phyloP scores from a whole-genome alignment of 2,329 filamentous ascomycete genomes.

The Aspergillus intermedius region DNA sequence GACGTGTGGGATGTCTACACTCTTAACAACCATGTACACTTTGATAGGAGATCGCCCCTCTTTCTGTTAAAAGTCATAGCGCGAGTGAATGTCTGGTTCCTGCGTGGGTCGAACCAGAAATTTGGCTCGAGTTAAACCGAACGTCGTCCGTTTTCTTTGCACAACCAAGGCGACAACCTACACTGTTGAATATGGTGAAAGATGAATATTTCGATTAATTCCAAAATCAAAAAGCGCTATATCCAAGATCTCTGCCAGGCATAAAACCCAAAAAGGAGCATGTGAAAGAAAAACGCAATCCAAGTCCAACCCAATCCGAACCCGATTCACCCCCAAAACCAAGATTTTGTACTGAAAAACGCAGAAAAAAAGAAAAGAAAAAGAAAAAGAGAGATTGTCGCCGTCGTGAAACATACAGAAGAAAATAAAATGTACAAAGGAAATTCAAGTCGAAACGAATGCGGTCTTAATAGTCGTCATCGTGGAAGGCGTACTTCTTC shows the following conservation, averaged over 20 bases:
- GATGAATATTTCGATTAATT: too few species aligned
- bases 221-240: not conserved
- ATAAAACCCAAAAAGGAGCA: not conserved
- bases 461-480: constrained; percentile 22
- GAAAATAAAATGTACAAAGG: not conserved
- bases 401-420: constrained; percentile 4
- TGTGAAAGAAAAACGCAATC: not conserved
- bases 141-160: not conserved
- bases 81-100: not conserved
- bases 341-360: constrained; percentile 7
- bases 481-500: constrained; percentile 36
- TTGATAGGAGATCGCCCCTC: too few species aligned
- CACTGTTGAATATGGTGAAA: too few species aligned
- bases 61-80: too few species aligned
- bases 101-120: not conserved
- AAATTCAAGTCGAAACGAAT: constrained; percentile 12
- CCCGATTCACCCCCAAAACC: constrained; percentile 1
- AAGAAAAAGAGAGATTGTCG: constrained; percentile 9
- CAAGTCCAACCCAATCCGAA: not conserved
- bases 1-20: too few species aligned
- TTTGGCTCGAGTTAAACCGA: not conserved
- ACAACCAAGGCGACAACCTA: too few species aligned
- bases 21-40: too few species aligned
- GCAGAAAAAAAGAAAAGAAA: constrained; percentile 11
- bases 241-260: not conserved